Percentiles rank a stretch among this genome's conserved stretches.
Evolutionary conservation across 441 rosid genomes (phyloP).

Genomic region (Brassica balearica): DNA sequence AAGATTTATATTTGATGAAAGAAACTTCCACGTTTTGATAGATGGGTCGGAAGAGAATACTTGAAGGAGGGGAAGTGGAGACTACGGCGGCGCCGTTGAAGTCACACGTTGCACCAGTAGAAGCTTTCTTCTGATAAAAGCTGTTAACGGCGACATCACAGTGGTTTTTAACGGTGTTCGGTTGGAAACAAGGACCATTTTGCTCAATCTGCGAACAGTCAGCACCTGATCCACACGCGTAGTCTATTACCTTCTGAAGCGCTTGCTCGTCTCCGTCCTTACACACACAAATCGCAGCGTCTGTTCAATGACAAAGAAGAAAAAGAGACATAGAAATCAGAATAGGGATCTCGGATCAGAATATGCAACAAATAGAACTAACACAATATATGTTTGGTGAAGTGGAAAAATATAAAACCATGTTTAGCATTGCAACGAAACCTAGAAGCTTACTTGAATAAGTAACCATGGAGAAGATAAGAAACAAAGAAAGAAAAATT

Average conservation of each 20-base stretch:
- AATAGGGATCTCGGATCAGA: not conserved
- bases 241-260: constrained; percentile 79
- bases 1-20: not conserved
- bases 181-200: constrained; percentile 76
- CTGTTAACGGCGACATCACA: constrained; percentile 90
- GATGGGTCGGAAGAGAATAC: constrained; percentile 45
- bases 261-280: constrained; percentile 66
- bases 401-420: not conserved
- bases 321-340: not conserved
- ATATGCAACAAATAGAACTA: constrained; percentile 5
- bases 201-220: constrained; percentile 73
- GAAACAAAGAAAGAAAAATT: constrained; percentile 50
- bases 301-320: constrained; percentile 41
- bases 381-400: not conserved
- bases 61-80: constrained; percentile 52
- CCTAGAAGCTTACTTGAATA: constrained; percentile 62
- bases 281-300: constrained; percentile 78
- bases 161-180: constrained; percentile 88
- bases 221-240: constrained; percentile 95
- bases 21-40: not conserved
- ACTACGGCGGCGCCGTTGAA: constrained; percentile 68
- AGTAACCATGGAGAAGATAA: constrained; percentile 62
- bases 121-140: constrained; percentile 77
- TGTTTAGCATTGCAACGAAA: constrained; percentile 1
- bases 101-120: constrained; percentile 69